These are phyloP conservation scores for Pilaira anomala DNA, from an alignment of 192 early-diverging fungal species.

Conservation along the genomic window DNA sequence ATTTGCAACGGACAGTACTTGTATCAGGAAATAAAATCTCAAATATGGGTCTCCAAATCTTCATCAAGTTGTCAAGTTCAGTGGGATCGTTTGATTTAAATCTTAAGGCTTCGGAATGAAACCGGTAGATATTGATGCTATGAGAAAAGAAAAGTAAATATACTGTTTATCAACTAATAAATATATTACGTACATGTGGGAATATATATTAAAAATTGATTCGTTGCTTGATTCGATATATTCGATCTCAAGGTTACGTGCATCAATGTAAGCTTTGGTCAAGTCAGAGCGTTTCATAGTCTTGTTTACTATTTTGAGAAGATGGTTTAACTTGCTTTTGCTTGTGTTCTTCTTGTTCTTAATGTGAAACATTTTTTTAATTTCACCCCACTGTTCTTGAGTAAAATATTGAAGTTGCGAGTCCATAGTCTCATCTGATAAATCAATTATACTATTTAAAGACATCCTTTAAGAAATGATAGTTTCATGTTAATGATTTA, in stretches of 20 bases:
- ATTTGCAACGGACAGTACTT: not conserved
- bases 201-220: not conserved
- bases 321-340: not conserved
- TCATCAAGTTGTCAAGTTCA: not conserved
- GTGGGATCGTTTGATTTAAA: not conserved
- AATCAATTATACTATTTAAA: constrained; percentile 5
- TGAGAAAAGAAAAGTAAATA: not conserved
- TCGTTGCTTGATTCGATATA: too few relatives aligned
- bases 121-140: not conserved
- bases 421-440: not conserved
- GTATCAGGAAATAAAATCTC: not conserved
- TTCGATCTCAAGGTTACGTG: too few relatives aligned
- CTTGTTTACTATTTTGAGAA: too few relatives aligned
- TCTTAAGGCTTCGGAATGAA: not conserved
- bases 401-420: not conserved
- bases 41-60: not conserved
- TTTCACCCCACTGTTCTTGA: not conserved
- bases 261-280: too few relatives aligned
- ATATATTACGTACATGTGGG: not conserved
- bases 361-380: not conserved
- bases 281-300: too few relatives aligned
- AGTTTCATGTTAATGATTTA: not conserved
- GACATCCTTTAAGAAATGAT: not conserved
- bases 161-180: too few relatives aligned
- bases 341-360: not conserved